Percentiles rank a stretch among this genome's conserved stretches.
These are phyloP conservation scores for Aspergillus phoenicis DNA, from an alignment of 2,329 filamentous ascomycete genomes.

Conservation along the genomic window DNA sequence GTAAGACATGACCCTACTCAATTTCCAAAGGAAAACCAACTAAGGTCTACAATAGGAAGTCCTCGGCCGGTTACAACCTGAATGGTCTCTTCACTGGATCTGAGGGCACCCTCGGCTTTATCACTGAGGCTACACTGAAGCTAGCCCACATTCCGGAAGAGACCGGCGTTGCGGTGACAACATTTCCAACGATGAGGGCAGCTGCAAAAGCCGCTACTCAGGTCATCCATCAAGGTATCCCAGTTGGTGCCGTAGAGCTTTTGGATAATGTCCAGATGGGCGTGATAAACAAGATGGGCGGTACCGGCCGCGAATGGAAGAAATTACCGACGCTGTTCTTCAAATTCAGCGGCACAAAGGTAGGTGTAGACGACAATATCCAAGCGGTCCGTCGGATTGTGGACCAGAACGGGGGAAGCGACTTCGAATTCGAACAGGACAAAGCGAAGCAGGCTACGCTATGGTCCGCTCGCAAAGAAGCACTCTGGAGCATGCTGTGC, in stretches of 20 bases:
- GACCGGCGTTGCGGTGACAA: constrained; percentile 63
- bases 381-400: constrained; percentile 64
- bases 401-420: constrained; percentile 35
- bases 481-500: constrained; percentile 59
- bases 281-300: constrained; percentile 65
- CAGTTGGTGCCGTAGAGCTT: constrained; percentile 59
- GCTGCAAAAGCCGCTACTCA: constrained; percentile 63
- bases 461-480: constrained; percentile 60
- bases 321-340: constrained; percentile 40
- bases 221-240: constrained; percentile 64
- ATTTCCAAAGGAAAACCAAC: constrained; percentile 38
- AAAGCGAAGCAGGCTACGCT: constrained; percentile 53
- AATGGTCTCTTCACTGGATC: constrained; percentile 67
- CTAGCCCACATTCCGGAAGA: constrained; percentile 62
- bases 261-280: constrained; percentile 64
- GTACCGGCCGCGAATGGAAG: constrained; percentile 46
- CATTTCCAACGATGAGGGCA: constrained; percentile 57
- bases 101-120: constrained; percentile 68
- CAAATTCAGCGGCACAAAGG: constrained; percentile 63
- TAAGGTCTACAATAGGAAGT: too few species aligned
- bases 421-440: constrained; percentile 54
- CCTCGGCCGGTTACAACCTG: constrained; percentile 68
- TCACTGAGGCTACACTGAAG: constrained; percentile 69
- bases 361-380: constrained; percentile 73
- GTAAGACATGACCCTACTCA: neutral